A percentile compares a stretch with the other conserved stretches of the same genome.
phyloP scores from a whole-genome alignment of 73 alveolate species.

The Paramecium caudatum region DNA sequence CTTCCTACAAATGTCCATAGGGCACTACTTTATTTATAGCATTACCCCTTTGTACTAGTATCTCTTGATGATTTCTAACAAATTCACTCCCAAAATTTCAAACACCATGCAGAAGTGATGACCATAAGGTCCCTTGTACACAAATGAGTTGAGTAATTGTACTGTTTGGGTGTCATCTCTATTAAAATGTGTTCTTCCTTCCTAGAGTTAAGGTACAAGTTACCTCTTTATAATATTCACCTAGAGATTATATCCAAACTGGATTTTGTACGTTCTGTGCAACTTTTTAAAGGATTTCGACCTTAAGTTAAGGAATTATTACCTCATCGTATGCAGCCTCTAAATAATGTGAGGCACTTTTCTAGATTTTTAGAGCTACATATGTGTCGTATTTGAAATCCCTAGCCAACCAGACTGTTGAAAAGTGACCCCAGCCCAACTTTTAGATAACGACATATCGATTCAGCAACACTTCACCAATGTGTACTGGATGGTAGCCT shows the following conservation, averaged over 20 bases:
- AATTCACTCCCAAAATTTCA: constrained; percentile 99
- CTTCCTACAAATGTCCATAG: constrained; percentile 79
- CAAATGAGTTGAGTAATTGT: constrained; percentile 72
- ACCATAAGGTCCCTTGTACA: constrained; percentile 82
- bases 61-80: constrained; percentile 95
- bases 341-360: constrained; percentile 97
- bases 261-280: constrained; percentile 84
- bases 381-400: constrained; percentile 90
- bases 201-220: not conserved
- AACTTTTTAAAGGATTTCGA: constrained; percentile 87
- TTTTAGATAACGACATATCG: constrained; percentile 96
- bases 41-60: constrained; percentile 84
- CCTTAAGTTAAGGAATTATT: constrained; percentile 78
- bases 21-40: constrained; percentile 2
- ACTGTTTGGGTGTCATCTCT: constrained; percentile 77
- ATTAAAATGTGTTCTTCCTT: constrained; percentile 50
- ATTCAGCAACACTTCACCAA: constrained; percentile 96
- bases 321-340: constrained; percentile 99
- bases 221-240: constrained; percentile 69
- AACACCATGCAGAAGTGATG: constrained; percentile 94
- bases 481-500: constrained; percentile 99
- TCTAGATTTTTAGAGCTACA: constrained; percentile 96
- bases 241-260: constrained; percentile 48
- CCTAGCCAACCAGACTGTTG: constrained; percentile 99
- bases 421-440: constrained; percentile 99